A percentile compares a stretch with the other conserved stretches of the same genome.
phyloP scores from a whole-genome alignment of 1,284 basidiomycete genomes.

The Leccinum fallax region DNA sequence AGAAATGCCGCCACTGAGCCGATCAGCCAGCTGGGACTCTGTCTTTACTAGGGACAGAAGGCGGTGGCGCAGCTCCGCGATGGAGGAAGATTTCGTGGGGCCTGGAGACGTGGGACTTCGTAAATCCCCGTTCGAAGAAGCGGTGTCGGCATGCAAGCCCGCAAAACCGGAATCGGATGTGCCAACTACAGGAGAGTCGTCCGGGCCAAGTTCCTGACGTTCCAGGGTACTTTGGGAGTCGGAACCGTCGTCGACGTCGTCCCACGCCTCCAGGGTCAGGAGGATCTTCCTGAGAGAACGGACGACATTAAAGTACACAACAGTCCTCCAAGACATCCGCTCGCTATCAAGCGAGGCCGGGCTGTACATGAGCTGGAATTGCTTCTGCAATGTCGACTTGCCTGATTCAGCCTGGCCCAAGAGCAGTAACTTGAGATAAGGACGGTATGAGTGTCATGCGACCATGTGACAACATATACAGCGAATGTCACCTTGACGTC shows the following conservation, averaged over 20 bases:
- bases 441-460: slow-evolving; percentile 19
- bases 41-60: slow-evolving; percentile 61
- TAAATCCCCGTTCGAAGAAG: slow-evolving; percentile 16
- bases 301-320: slow-evolving; percentile 81
- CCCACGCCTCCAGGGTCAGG: slow-evolving; percentile 65
- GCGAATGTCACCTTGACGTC: slow-evolving; percentile 66
- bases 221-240: slow-evolving; percentile 40
- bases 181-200: slow-evolving; percentile 24
- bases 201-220: slow-evolving; percentile 34
- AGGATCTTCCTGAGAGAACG: slow-evolving; percentile 77
- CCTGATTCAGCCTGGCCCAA: slow-evolving; percentile 84
- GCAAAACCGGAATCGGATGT: slow-evolving; percentile 16
- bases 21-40: slow-evolving; percentile 65
- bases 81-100: slow-evolving; percentile 38
- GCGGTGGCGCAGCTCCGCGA: slow-evolving; percentile 54
- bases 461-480: slow-evolving; percentile 16
- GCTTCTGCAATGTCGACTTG: slow-evolving; percentile 81
- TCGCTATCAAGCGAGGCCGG: slow-evolving; percentile 75
- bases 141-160: slow-evolving; percentile 9
- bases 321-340: slow-evolving; percentile 78
- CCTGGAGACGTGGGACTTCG: slow-evolving; percentile 27
- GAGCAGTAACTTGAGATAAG: slow-evolving; percentile 58
- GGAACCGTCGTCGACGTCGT: slow-evolving; percentile 58
- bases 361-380: slow-evolving; percentile 85
- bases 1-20: slow-evolving; percentile 69